Evolutionary conservation across 176 grass and related monocot genomes (phyloP).

Genomic region (Carex scoparia): DNA sequence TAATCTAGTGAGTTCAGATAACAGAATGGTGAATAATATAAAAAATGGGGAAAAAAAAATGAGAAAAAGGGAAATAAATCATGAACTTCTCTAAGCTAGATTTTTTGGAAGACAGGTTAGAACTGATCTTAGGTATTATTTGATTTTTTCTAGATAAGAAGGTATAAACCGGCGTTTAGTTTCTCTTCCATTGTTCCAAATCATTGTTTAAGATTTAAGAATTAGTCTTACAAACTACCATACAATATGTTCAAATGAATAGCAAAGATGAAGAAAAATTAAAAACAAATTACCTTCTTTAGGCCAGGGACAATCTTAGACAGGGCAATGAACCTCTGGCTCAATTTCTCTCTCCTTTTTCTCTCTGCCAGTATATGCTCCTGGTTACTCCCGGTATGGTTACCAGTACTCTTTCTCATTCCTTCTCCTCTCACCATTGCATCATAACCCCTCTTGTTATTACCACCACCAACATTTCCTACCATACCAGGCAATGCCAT

Average conservation of each 20-base stretch:
- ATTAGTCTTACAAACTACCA: not conserved
- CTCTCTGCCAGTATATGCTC: constrained; percentile 93
- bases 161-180: not conserved
- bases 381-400: constrained; percentile 41
- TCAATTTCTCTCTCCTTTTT: constrained; percentile 90
- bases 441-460: constrained; percentile 54
- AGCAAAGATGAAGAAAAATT: not conserved
- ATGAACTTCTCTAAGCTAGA: not conserved
- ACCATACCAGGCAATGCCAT: constrained; percentile 17
- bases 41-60: not conserved
- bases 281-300: constrained; percentile 59
- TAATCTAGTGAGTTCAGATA: not conserved
- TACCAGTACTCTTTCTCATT: not conserved
- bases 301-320: constrained; percentile 88
- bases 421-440: constrained; percentile 28
- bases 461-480: not conserved
- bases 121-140: not conserved
- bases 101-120: not conserved
- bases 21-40: not conserved
- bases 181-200: not conserved
- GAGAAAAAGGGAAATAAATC: not conserved
- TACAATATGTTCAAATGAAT: not conserved
- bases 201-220: not conserved
- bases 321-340: constrained; percentile 91
- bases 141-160: not conserved